Percentiles rank a stretch among this genome's conserved stretches.
phyloP scores from a whole-genome alignment of 139 green algal genomes.

The Tetraselmis striata region DNA sequence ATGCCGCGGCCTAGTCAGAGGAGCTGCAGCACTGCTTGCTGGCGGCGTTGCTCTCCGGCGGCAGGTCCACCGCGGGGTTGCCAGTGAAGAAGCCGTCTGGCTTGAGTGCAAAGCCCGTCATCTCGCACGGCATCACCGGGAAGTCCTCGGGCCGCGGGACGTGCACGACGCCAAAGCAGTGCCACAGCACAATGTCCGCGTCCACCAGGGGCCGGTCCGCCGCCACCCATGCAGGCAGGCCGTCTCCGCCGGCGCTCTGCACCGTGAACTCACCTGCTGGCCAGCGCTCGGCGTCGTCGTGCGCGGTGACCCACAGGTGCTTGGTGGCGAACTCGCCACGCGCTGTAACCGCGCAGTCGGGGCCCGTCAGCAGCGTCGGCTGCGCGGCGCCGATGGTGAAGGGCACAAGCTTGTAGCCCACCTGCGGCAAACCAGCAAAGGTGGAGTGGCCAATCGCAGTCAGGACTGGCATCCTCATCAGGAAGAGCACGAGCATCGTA shows the following conservation, averaged over 20 bases:
- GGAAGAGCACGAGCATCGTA: too few relatives aligned
- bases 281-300: constrained; percentile 59
- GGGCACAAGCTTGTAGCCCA: constrained; percentile 70
- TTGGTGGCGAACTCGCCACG: constrained; percentile 66
- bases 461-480: too few relatives aligned
- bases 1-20: too few relatives aligned
- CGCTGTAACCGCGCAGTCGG: constrained; percentile 31
- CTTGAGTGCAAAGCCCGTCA: constrained; percentile 41
- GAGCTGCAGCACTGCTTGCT: constrained; percentile 21
- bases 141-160: constrained; percentile 41
- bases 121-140: constrained; percentile 42
- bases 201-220: constrained; percentile 20
- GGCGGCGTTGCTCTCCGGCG: constrained; percentile 35
- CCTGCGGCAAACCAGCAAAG: too few relatives aligned
- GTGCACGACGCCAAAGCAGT: constrained; percentile 40
- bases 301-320: constrained; percentile 67
- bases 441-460: too few relatives aligned
- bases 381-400: constrained; percentile 18
- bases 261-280: constrained; percentile 71
- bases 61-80: constrained; percentile 75
- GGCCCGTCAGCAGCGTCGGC: constrained; percentile 36
- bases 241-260: constrained; percentile 39
- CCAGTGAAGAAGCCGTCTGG: constrained; percentile 35
- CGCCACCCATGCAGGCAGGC: constrained; percentile 35
- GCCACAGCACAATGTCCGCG: constrained; percentile 38